phyloP scores from a whole-genome alignment of 2,329 filamentous ascomycete species.

The Monosporascus sp. region DNA sequence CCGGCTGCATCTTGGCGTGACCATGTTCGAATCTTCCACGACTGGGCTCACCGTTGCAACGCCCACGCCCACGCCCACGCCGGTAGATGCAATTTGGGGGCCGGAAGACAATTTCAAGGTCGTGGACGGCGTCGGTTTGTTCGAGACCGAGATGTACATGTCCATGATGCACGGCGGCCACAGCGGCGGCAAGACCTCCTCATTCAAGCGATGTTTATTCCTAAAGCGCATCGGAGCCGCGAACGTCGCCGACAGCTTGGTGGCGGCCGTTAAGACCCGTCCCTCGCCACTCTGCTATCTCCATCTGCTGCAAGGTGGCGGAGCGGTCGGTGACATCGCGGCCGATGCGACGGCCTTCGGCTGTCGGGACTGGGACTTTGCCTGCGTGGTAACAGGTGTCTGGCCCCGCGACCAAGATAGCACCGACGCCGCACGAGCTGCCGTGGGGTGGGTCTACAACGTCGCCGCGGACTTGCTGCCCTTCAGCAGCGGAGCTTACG shows the following conservation, averaged over 20 bases:
- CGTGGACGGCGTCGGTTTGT: conserved; percentile 46
- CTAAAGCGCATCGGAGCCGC: conserved; percentile 40
- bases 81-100: conserved; percentile 25
- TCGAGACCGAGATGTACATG: conserved; percentile 58
- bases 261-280: conserved; percentile 39
- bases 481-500: conserved; percentile 46
- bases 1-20: conserved; percentile 46
- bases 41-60: conserved; percentile 6
- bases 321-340: conserved; percentile 39
- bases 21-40: conserved; percentile 37
- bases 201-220: conserved; percentile 62
- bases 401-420: conserved; percentile 51
- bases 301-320: conserved; percentile 57
- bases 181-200: conserved; percentile 51
- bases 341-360: conserved; percentile 52
- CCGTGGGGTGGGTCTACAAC: conserved; percentile 51
- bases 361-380: conserved; percentile 59
- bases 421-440: conserved; percentile 31
- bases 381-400: conserved; percentile 58
- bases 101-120: conserved; percentile 23
- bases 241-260: conserved; percentile 31
- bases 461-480: conserved; percentile 43
- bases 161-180: conserved; percentile 55
- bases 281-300: conserved; percentile 54
- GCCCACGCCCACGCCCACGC: conserved; percentile 6